These are phyloP conservation scores for Circinella minor DNA, from an alignment of 371 early-diverging fungal species.

Conservation along the genomic window DNA sequence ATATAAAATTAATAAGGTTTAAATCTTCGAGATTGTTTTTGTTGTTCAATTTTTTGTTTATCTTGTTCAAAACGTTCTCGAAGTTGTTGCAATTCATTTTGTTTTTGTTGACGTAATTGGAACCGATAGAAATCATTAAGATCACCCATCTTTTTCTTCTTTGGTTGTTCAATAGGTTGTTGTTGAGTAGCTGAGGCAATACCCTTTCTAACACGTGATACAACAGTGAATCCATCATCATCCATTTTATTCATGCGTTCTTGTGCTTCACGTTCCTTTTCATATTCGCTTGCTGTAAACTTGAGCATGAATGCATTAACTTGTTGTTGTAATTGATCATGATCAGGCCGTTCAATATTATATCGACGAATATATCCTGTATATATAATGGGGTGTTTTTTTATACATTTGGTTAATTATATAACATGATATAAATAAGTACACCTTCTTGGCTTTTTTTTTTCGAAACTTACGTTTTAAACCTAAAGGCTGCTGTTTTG, in stretches of 20 bases:
- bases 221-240: conserved; percentile 93
- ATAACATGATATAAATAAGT: no score
- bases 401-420: neutral
- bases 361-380: conserved; percentile 51
- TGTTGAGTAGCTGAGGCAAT: conserved; percentile 59
- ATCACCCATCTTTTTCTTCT: conserved; percentile 73
- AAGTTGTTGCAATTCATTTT: conserved; percentile 83
- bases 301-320: conserved; percentile 79
- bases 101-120: conserved; percentile 90
- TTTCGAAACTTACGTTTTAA: conserved; percentile 52
- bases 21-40: conserved; percentile 84
- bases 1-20: conserved; percentile 81
- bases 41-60: conserved; percentile 79
- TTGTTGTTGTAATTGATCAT: conserved; percentile 56
- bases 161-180: conserved; percentile 47
- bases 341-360: conserved; percentile 60
- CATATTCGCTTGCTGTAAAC: conserved; percentile 83
- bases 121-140: conserved; percentile 91
- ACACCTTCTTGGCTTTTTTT: neutral
- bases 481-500: conserved; percentile 57
- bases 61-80: conserved; percentile 93
- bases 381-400: neutral
- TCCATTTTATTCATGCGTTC: conserved; percentile 82
- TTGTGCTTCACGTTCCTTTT: conserved; percentile 64
- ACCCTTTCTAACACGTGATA: conserved; percentile 69